Conservation (phyloP, 1,284 basidiomycete genomes). For the Moesziomyces globuligerus region DNA sequence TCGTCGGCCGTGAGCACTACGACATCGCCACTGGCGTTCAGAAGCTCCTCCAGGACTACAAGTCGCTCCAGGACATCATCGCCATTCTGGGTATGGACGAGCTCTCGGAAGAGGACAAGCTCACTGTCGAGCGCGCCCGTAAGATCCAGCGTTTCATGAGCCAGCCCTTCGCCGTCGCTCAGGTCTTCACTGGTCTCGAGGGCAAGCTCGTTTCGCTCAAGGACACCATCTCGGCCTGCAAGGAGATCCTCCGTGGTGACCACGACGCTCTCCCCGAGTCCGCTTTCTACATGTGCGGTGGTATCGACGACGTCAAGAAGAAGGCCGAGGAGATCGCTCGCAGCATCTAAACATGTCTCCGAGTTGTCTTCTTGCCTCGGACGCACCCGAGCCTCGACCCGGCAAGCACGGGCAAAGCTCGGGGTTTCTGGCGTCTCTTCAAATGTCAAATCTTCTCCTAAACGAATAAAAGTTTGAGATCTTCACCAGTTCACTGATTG, state of each 20-base stretch:
- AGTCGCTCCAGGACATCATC: slow-evolving; percentile 87
- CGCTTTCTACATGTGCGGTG: slow-evolving; percentile 74
- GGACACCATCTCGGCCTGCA: slow-evolving; percentile 67
- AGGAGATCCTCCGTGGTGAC: slow-evolving; percentile 86
- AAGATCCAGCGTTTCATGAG: slow-evolving; percentile 89
- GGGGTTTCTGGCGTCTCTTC: slow-evolving; percentile 8
- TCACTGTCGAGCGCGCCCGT: slow-evolving; percentile 81
- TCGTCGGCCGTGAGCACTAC: slow-evolving; percentile 93
- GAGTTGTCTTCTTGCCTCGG: not conserved
- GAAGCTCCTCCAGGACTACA: slow-evolving; percentile 99
- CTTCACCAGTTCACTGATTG: not conserved
- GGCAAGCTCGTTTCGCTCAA: slow-evolving; percentile 84
- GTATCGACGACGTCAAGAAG: slow-evolving; percentile 91
- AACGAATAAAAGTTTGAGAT: slow-evolving; percentile 25
- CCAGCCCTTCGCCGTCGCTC: slow-evolving; percentile 98
- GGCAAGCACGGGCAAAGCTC: not conserved
- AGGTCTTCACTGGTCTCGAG: slow-evolving; percentile 99
- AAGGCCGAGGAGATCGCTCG: slow-evolving; percentile 92
- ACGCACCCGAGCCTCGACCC: slow-evolving; percentile 8
- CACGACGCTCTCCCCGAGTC: slow-evolving; percentile 92
- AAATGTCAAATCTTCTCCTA: slow-evolving; percentile 7
- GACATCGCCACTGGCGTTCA: slow-evolving; percentile 92
- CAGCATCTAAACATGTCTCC: slow-evolving; percentile 24
- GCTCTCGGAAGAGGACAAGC: slow-evolving; percentile 98
- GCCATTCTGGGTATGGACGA: slow-evolving; percentile 99